A percentile compares a stretch with the other conserved stretches of the same genome.
phyloP scores from a whole-genome alignment of 257 asterid species.

The Haberlea rhodopensis region DNA sequence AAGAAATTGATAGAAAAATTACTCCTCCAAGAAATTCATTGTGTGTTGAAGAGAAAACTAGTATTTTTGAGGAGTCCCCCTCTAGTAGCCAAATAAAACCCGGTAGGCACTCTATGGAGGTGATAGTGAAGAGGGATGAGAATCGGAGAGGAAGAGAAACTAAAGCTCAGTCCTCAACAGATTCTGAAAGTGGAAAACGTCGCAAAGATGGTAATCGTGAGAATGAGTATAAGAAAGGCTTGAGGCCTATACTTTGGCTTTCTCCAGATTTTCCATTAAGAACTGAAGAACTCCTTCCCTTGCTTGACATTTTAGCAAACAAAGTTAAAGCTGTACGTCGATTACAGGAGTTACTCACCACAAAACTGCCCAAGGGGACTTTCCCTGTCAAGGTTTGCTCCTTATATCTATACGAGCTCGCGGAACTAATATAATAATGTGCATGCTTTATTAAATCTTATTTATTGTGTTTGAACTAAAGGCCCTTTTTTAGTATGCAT shows the following conservation, averaged over 20 bases:
- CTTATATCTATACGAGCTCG: slow-evolving; percentile 16
- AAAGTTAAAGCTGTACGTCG: slow-evolving; percentile 92
- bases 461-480: background rate
- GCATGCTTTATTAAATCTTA: slow-evolving; percentile 16
- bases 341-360: slow-evolving; percentile 79
- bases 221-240: slow-evolving; percentile 89
- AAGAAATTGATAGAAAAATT: slow-evolving; percentile 48
- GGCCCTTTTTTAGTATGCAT: too few species aligned
- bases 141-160: slow-evolving; percentile 54
- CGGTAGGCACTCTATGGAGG: slow-evolving; percentile 77
- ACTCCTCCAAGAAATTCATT: slow-evolving; percentile 71
- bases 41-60: slow-evolving; percentile 58
- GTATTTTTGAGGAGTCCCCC: slow-evolving; percentile 67
- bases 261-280: slow-evolving; percentile 82
- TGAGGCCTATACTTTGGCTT: slow-evolving; percentile 97
- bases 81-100: slow-evolving; percentile 44
- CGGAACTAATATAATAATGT: slow-evolving; percentile 3
- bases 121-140: slow-evolving; percentile 67
- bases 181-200: slow-evolving; percentile 48
- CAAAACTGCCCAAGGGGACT: slow-evolving; percentile 86
- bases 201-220: slow-evolving; percentile 63
- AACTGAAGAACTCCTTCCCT: slow-evolving; percentile 86
- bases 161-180: slow-evolving; percentile 60
- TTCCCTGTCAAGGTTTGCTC: slow-evolving; percentile 85
- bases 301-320: slow-evolving; percentile 92